Conservation (phyloP, 139 green algal species). For the Yamagishiella unicocca region DNA sequence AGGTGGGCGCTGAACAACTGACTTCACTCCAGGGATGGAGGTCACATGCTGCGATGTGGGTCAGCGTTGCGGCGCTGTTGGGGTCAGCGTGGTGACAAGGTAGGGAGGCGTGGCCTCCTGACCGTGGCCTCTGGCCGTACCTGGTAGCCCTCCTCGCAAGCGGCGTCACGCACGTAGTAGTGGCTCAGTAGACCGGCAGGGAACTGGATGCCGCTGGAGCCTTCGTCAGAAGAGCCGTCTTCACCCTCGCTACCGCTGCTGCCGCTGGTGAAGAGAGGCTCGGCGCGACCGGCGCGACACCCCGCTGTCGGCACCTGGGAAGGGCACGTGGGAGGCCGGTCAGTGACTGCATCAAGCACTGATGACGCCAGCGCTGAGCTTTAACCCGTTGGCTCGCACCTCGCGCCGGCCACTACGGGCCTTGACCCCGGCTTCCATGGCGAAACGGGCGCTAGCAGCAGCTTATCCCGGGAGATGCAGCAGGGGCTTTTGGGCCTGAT, state of each 20-base stretch:
- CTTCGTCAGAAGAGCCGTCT: not conserved
- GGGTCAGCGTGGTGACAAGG: not conserved
- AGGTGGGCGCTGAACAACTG: not conserved
- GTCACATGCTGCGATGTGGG: not conserved
- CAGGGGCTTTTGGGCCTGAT: too few species aligned
- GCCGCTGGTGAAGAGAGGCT: not conserved
- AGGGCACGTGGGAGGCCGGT: not conserved
- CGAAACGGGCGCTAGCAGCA: not conserved
- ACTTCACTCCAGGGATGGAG: not conserved
- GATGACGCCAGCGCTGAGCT: too few species aligned
- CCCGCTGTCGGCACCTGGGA: not conserved
- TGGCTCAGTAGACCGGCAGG: not conserved
- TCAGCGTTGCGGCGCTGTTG: not conserved
- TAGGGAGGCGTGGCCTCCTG: not conserved
- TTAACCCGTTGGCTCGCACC: too few species aligned
- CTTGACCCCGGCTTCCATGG: not conserved
- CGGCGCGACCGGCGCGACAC: not conserved
- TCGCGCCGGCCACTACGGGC: too few species aligned
- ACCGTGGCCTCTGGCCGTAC: not conserved
- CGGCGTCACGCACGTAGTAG: not conserved
- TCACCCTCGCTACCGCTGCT: not conserved
- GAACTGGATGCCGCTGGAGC: not conserved
- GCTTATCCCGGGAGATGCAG: too few species aligned
- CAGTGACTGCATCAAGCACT: too few species aligned
- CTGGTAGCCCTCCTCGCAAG: slow-evolving; percentile 1